Evolutionary conservation across 768 basidiomycete genomes (phyloP).

Genomic region (Leccinum truebloodii): DNA sequence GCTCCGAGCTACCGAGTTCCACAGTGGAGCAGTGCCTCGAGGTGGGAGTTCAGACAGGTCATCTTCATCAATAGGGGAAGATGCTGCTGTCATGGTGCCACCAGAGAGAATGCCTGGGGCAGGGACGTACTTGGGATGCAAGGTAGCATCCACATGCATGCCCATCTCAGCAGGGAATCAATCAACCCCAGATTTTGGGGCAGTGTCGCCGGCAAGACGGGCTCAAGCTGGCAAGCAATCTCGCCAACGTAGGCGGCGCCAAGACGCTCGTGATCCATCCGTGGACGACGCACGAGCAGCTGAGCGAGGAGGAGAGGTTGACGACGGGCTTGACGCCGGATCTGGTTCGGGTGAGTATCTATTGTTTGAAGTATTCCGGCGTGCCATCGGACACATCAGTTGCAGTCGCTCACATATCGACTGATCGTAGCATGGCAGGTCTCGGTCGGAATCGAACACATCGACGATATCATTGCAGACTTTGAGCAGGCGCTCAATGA

Average conservation of each 20-base stretch:
- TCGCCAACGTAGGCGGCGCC: constrained; percentile 66
- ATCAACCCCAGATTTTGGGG: constrained; percentile 32
- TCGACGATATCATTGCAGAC: constrained; percentile 49
- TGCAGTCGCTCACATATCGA: background rate
- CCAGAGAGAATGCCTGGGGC: constrained; percentile 18
- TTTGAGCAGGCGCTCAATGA: constrained; percentile 41
- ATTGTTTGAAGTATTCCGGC: background rate
- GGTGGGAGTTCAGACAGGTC: too few species aligned
- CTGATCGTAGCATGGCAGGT: constrained; percentile 28
- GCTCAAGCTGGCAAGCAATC: too few species aligned
- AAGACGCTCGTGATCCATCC: constrained; percentile 67
- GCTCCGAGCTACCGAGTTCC: too few species aligned
- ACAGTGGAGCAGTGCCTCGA: too few species aligned
- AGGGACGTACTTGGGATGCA: constrained; percentile 19
- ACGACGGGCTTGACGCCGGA: constrained; percentile 54
- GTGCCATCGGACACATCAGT: too few species aligned
- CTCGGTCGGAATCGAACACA: constrained; percentile 47
- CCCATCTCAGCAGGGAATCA: constrained; percentile 14
- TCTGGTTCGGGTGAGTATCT: constrained; percentile 50
- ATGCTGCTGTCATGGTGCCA: constrained; percentile 13
- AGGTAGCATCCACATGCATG: constrained; percentile 16
- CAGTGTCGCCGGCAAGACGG: too few species aligned
- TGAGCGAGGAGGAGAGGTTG: constrained; percentile 48
- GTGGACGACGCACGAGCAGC: constrained; percentile 57
- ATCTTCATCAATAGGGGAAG: constrained; percentile 11